Evolutionary conservation across 768 basidiomycete genomes (phyloP), one percentile per base, ranked within the genome.

Genomic region (Russula sp.): DNA sequence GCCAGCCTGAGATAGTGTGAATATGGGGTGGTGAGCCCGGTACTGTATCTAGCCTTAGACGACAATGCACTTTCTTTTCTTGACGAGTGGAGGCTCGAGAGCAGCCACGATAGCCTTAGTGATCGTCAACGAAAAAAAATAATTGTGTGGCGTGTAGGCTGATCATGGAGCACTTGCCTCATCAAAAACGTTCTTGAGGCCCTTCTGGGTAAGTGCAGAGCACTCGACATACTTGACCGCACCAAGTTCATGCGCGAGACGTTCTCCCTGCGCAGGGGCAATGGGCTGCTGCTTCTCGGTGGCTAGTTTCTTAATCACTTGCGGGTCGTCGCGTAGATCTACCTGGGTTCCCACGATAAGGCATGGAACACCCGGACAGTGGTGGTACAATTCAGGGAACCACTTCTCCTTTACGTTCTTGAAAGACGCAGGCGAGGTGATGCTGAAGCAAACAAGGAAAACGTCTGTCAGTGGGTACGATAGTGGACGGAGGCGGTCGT

Each of bases 371-470:
- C 97, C 96, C 16, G 97, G 97, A 82, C 97, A 99, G 73, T 99
- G 97, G 74, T 98, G 97, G 74, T 95, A 94, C 58, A 99, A 96
- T 79, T 99, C 97, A 6, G 97, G 97, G 84, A 98, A 97, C 97
- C 97, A 99, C 76, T 99, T 99, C 79, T 98, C 97, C 84, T 97
- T 98, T 72, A 99, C 96, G 88, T 99, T 98, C 77, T 99, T 97
- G 73, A 98, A 99, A 53, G 94, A 96, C 35, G 97, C 96, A 4
- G 96, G 97, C 10, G 91, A 94, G 47, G 96, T 97, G 70, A 99
- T 96, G 72, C 92, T 95, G 82, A 98, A 99, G 79, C 97, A 99
- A 69, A 99, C 96, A 61, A 99, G 82, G 84, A 99, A 98, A 62
- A 98, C 97, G 72, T 99, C 97, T 64, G 97, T 99, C 78, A 98